These are phyloP conservation scores for Ophiocordyceps camponoti-rufipedis DNA, from an alignment of 2,329 filamentous ascomycete genomes.

Conservation along the genomic window DNA sequence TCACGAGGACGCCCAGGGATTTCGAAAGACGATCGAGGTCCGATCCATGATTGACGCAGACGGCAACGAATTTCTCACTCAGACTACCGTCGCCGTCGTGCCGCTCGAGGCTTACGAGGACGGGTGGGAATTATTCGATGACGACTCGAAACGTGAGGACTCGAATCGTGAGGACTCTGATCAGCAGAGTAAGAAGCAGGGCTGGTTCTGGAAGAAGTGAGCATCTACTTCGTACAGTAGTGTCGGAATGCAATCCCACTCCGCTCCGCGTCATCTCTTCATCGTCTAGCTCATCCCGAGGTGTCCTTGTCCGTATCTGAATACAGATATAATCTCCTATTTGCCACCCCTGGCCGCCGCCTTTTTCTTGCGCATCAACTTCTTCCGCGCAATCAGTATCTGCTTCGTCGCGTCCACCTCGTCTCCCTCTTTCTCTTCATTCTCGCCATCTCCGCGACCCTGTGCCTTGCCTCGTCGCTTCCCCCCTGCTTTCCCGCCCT, in stretches of 20 bases:
- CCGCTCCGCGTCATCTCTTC: no score
- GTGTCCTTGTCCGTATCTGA: not conserved
- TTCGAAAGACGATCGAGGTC: no score
- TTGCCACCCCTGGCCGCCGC: slow-evolving; percentile 14
- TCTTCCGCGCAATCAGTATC: slow-evolving; percentile 72
- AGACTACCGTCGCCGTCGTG: no score
- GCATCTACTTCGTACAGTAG: not conserved
- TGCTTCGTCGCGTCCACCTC: slow-evolving; percentile 32
- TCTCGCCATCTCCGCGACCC: not conserved
- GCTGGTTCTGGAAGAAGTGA: slow-evolving; percentile 22
- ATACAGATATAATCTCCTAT: not conserved
- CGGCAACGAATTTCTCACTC: no score
- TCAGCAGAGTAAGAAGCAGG: slow-evolving; percentile 7
- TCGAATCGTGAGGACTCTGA: no score
- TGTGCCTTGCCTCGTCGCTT: not conserved
- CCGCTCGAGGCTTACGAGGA: no score
- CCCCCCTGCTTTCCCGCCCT: not conserved
- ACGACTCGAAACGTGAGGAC: no score
- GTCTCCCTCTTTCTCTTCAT: slow-evolving; percentile 6
- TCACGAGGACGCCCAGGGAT: no score
- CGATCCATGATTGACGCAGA: no score
- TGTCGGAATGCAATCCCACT: no score
- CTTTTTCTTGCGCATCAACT: slow-evolving; percentile 59
- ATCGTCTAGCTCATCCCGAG: no score
- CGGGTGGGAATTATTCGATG: no score